Evolutionary conservation across 768 basidiomycete genomes (phyloP).

Genomic region (Hortiboletus flavorubellus): DNA sequence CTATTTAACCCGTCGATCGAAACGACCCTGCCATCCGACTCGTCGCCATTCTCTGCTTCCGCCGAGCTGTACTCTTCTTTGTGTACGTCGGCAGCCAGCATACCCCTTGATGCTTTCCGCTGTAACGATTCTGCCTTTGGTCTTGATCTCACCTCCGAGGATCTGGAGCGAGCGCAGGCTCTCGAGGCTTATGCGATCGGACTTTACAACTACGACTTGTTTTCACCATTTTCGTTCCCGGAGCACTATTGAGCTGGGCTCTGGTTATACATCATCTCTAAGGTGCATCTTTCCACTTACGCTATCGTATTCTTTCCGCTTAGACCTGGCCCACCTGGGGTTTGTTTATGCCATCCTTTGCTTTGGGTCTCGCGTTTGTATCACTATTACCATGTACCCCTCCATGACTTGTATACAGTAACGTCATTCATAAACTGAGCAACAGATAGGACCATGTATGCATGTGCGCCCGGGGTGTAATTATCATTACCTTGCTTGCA

Average conservation of each 20-base stretch:
- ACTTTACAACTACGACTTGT: slow-evolving; percentile 26
- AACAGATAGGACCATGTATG: neutral
- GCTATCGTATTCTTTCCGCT: neutral
- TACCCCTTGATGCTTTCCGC: slow-evolving; percentile 2
- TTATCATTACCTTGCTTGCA: no score
- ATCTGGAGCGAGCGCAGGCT: slow-evolving; percentile 25
- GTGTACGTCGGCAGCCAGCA: neutral
- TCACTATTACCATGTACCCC: slow-evolving; percentile 2
- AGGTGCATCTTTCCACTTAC: neutral
- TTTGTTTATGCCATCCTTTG: slow-evolving; percentile 1
- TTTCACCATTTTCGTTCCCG: slow-evolving; percentile 18
- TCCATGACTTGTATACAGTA: neutral
- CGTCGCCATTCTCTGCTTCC: slow-evolving; percentile 1
- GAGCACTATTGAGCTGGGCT: slow-evolving; percentile 14
- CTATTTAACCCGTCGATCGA: slow-evolving; percentile 4
- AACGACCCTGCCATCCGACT: neutral
- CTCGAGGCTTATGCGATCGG: slow-evolving; percentile 31
- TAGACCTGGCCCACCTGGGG: neutral
- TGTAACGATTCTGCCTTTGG: slow-evolving; percentile 2
- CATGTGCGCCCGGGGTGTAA: neutral
- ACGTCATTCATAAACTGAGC: neutral
- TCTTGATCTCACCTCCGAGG: slow-evolving; percentile 11
- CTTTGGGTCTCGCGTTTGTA: neutral
- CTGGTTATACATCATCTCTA: neutral
- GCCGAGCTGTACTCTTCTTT: neutral